Percentiles rank a stretch among this genome's conserved stretches.
Evolutionary conservation across 2,329 filamentous ascomycete genomes (phyloP).

Genomic region (Xylariomycetidae sp.): DNA sequence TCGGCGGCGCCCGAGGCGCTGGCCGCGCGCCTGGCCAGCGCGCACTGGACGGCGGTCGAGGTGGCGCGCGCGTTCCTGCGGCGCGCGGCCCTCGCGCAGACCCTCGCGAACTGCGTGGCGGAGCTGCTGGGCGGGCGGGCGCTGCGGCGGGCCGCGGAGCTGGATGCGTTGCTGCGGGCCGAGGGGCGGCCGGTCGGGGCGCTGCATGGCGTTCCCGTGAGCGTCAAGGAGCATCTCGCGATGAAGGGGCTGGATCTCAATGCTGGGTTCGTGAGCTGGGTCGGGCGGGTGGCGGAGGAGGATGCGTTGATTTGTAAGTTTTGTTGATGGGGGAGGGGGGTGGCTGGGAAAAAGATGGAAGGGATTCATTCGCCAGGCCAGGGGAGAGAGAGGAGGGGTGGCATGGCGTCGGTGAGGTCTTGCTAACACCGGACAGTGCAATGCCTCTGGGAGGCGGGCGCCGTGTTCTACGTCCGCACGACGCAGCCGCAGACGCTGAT

Average conservation of each 20-base stretch:
- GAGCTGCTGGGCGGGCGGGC: slow-evolving; percentile 20
- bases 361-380: no score
- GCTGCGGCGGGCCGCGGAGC: slow-evolving; percentile 16
- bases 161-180: slow-evolving; percentile 16
- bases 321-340: no score
- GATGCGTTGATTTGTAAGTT: slow-evolving; percentile 42
- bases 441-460: slow-evolving; percentile 39
- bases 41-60: slow-evolving; percentile 34
- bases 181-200: slow-evolving; percentile 18
- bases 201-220: slow-evolving; percentile 31
- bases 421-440: no score
- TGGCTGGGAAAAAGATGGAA: no score
- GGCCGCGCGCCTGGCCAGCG: slow-evolving; percentile 34
- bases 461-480: slow-evolving; percentile 45
- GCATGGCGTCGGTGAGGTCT: no score
- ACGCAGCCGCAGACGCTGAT: slow-evolving; percentile 49
- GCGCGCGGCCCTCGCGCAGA: slow-evolving; percentile 47
- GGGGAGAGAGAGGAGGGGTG: no score
- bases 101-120: slow-evolving; percentile 28
- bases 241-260: slow-evolving; percentile 43
- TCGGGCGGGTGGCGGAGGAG: slow-evolving; percentile 35
- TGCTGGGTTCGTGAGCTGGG: slow-evolving; percentile 43
- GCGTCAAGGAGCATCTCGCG: slow-evolving; percentile 46
- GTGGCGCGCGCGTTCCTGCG: slow-evolving; percentile 49
- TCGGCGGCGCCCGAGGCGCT: slow-evolving; percentile 38